Conservation (phyloP, 2,329 filamentous ascomycete species). For the Mycogone perniciosa region DNA sequence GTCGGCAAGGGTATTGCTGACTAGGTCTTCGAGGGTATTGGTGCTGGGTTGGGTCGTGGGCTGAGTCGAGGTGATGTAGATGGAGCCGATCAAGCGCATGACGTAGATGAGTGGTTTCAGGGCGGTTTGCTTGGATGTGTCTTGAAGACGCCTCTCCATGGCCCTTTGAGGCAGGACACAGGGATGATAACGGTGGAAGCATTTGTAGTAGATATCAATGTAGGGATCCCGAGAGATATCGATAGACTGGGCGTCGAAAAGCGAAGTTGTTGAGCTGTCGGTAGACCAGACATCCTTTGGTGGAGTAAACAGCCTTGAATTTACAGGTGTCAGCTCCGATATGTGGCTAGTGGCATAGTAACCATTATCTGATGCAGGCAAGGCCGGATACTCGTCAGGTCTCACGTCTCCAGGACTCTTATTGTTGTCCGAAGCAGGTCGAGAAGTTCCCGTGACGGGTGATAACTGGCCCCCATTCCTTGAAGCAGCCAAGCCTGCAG, state of each 20-base stretch:
- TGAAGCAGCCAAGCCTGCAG: conserved; percentile 7
- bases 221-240: conserved; percentile 18
- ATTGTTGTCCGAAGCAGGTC: background rate
- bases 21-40: conserved; percentile 6
- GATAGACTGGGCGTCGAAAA: conserved; percentile 3
- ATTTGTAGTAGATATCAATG: conserved; percentile 29
- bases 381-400: background rate
- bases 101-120: conserved; percentile 20
- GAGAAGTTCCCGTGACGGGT: background rate
- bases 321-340: background rate
- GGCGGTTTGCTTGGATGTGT: background rate
- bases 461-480: background rate
- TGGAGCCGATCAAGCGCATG: conserved; percentile 29
- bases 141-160: conserved; percentile 12
- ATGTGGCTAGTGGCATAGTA: too few relatives aligned
- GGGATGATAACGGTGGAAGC: conserved; percentile 30
- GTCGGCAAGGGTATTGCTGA: conserved; percentile 7
- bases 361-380: background rate
- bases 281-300: conserved; percentile 4
- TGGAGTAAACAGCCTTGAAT: conserved; percentile 7
- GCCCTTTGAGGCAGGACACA: conserved; percentile 19
- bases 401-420: background rate
- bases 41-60: background rate
- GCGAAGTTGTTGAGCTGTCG: background rate
- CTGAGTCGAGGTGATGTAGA: conserved; percentile 22